Evolutionary conservation across 305 asterid species (phyloP).

Genomic region (Solanum hybrid): DNA sequence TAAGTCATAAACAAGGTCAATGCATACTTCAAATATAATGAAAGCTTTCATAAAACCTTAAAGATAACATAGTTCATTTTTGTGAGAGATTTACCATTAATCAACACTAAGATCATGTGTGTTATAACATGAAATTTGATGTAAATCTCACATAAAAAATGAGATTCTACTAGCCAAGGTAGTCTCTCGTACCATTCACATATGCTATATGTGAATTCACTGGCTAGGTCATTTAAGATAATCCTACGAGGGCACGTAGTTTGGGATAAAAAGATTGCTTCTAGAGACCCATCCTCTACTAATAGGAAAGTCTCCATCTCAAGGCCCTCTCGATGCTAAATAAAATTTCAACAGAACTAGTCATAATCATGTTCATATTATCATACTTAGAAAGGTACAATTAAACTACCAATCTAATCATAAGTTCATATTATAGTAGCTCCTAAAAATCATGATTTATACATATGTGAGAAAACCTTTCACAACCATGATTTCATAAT

Average conservation of each 20-base stretch:
- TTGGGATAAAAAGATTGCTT: background rate
- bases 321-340: background rate
- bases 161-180: background rate
- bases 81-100: background rate
- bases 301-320: background rate
- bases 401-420: too few relatives aligned
- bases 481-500: too few relatives aligned
- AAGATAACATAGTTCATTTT: too few relatives aligned
- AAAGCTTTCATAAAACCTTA: background rate
- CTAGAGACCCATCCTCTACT: background rate
- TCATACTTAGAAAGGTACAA: background rate
- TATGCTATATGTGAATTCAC: background rate
- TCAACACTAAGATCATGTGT: background rate
- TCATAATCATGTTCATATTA: background rate
- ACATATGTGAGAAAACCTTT: background rate
- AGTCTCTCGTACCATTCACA: background rate
- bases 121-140: background rate
- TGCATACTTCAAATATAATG: too few relatives aligned
- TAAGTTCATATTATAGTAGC: background rate
- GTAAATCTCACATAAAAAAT: background rate
- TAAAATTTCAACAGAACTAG: background rate
- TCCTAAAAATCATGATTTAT: background rate
- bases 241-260: background rate
- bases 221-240: background rate
- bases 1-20: background rate